Evolutionary conservation across 805 yeast genomes (phyloP).

Genomic region (Sungouiella blattae): DNA sequence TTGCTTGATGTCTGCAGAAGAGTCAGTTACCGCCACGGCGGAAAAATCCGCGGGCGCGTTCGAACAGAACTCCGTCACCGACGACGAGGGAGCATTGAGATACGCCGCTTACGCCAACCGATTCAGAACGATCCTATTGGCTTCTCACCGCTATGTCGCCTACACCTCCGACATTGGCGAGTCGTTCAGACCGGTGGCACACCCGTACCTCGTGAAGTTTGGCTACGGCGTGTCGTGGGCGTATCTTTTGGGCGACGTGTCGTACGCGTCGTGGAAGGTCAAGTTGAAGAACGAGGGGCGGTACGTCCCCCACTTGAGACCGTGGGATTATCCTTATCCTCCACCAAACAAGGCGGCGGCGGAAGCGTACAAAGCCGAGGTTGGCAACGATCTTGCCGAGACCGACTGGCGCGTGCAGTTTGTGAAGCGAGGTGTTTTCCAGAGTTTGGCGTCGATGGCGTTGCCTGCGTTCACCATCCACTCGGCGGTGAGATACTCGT

Average conservation of each 20-base stretch:
- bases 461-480: conserved; percentile 85
- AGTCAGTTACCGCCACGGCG: no score
- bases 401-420: conserved; percentile 67
- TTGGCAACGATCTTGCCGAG: conserved; percentile 30
- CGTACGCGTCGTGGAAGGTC: conserved; percentile 69
- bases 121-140: conserved; percentile 62
- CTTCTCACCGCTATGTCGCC: conserved; percentile 80
- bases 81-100: conserved; percentile 41
- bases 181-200: conserved; percentile 79
- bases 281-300: conserved; percentile 63
- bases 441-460: conserved; percentile 80
- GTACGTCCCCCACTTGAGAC: conserved; percentile 55
- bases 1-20: no score
- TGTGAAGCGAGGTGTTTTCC: conserved; percentile 73
- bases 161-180: conserved; percentile 87
- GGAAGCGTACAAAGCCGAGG: conserved; percentile 22
- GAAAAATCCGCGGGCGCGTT: not conserved
- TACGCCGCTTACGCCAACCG: conserved; percentile 83
- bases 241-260: conserved; percentile 71
- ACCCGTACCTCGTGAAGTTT: conserved; percentile 57
- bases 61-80: conserved; percentile 6
- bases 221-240: conserved; percentile 78
- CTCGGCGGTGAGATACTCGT: conserved; percentile 67
- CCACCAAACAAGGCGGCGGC: conserved; percentile 37
- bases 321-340: conserved; percentile 59